Evolutionary conservation across 2,329 filamentous ascomycete genomes (phyloP), one percentile per base, ranked within the genome.

Genomic region (Colletotrichum eremochloae): DNA sequence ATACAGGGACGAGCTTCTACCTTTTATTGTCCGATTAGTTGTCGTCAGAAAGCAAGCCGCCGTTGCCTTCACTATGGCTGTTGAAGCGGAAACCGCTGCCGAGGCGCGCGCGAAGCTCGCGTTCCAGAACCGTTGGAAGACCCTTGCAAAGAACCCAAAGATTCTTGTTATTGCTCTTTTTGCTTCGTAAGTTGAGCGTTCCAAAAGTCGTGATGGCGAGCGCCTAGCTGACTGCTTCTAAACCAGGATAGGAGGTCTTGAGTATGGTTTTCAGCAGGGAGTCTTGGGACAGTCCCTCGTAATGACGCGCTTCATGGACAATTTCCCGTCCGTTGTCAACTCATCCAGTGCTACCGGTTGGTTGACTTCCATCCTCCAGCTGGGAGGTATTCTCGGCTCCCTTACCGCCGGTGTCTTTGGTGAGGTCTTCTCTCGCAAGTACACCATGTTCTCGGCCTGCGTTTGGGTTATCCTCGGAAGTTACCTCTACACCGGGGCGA

Each of bases 201-300:
- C 24, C 4, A 33, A 9, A 33, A 8, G 2, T 31, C 15, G 15
- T 3, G 7, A 53, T 7, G 7, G 3, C 20, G 24, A 55, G 15
- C 8, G 3, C 12, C 24, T 8, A 20, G n/a, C 53, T 65, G 33
- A 69, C 38, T 33, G 20, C 11, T 29, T 15, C 3, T 5, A 29
- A 20, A 18, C 58, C 48, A 86, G 84, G n/a, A 83, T 87, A 31
- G 85, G 85, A 70, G 86, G 86, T 31, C 84, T 87, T 58, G 83
- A 85, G 71, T 87, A 86, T 82, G 86, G 86, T 65, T 87, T 87
- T 75, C 86, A 88, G 69, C 87, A 89, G 75, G 46, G 71, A 62
- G 86, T 89, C 1, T 79, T 89, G 3, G 86, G 86, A 42, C 85
- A 88, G 74, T 86, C 86, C 15, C 80, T 89, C 3, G 86, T 87